A percentile compares a stretch with the other conserved stretches of the same genome.
phyloP scores from a whole-genome alignment of 768 basidiomycete species.

The Hypholoma sublateritium region DNA sequence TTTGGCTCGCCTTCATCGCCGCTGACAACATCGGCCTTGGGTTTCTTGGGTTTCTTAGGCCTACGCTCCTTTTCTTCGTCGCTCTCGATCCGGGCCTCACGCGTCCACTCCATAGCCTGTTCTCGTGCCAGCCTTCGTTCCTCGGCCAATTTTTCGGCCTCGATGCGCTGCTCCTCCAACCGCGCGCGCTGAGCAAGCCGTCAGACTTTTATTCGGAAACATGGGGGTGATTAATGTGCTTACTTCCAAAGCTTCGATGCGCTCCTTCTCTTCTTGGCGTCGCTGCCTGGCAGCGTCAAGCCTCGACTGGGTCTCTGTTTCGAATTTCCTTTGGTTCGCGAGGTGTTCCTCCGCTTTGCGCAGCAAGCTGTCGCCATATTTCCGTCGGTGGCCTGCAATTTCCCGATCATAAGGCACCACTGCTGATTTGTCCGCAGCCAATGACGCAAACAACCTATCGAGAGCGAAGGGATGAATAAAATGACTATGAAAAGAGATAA shows the following conservation, averaged over 20 bases:
- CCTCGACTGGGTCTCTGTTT: slow-evolving; percentile 68
- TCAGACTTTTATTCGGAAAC: not conserved
- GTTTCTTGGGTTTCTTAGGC: slow-evolving; percentile 52
- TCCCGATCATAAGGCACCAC: slow-evolving; percentile 82
- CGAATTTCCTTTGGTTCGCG: slow-evolving; percentile 65
- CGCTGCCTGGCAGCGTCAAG: slow-evolving; percentile 74
- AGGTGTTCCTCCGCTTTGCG: slow-evolving; percentile 82
- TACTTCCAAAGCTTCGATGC: slow-evolving; percentile 67
- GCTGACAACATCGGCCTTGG: slow-evolving; percentile 50
- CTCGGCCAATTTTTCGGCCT: slow-evolving; percentile 80
- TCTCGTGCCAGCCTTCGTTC: slow-evolving; percentile 75
- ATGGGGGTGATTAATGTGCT: slow-evolving; percentile 17
- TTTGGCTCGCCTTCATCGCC: slow-evolving; percentile 58
- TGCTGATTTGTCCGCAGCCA: slow-evolving; percentile 71
- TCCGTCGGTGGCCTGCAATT: slow-evolving; percentile 84
- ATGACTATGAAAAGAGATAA: not conserved
- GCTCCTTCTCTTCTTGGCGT: slow-evolving; percentile 78
- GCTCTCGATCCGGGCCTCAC: slow-evolving; percentile 65
- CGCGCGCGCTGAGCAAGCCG: slow-evolving; percentile 47
- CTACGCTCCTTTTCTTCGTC: slow-evolving; percentile 80
- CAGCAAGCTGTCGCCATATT: slow-evolving; percentile 87
- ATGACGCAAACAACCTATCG: slow-evolving; percentile 75
- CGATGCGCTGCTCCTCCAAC: slow-evolving; percentile 61
- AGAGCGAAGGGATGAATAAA: not conserved
- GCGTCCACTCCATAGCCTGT: slow-evolving; percentile 77